These are phyloP conservation scores for Hebeloma cylindrosporum DNA, from an alignment of 768 basidiomycete species.

Conservation along the genomic window DNA sequence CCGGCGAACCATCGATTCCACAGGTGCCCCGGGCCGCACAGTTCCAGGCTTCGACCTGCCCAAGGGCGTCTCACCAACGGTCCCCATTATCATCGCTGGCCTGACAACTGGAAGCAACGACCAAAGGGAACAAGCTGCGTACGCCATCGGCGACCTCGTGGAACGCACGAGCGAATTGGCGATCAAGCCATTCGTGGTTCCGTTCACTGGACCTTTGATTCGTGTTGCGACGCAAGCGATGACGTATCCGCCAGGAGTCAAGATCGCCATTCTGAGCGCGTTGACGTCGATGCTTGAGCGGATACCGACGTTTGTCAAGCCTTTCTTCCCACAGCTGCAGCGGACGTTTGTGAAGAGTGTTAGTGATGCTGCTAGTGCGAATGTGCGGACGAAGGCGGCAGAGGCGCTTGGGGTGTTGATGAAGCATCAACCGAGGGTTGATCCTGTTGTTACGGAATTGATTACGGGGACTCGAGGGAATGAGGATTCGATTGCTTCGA, in stretches of 20 bases:
- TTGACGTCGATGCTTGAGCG: slow-evolving; percentile 81
- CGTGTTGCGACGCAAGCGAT: slow-evolving; percentile 90
- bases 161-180: slow-evolving; percentile 76
- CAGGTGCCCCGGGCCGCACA: slow-evolving; percentile 69
- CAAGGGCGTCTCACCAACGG: slow-evolving; percentile 80
- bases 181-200: slow-evolving; percentile 94
- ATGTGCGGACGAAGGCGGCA: slow-evolving; percentile 80
- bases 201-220: slow-evolving; percentile 94
- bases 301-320: slow-evolving; percentile 89
- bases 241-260: slow-evolving; percentile 90
- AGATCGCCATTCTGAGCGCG: slow-evolving; percentile 85
- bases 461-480: slow-evolving; percentile 54
- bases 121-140: slow-evolving; percentile 92
- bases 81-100: slow-evolving; percentile 89
- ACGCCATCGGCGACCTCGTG: slow-evolving; percentile 94
- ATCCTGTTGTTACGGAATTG: slow-evolving; percentile 93
- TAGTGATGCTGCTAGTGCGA: slow-evolving; percentile 72
- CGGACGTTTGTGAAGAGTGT: slow-evolving; percentile 95
- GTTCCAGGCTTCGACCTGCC: slow-evolving; percentile 87
- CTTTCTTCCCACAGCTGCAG: slow-evolving; percentile 98
- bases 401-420: slow-evolving; percentile 87
- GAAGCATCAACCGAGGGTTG: slow-evolving; percentile 86
- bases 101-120: slow-evolving; percentile 94
- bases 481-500: slow-evolving; percentile 73
- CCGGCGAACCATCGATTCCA: slow-evolving; percentile 82